These are phyloP conservation scores for Colletotrichum magnum DNA, from an alignment of 2,329 filamentous ascomycete genomes.

Conservation along the genomic window DNA sequence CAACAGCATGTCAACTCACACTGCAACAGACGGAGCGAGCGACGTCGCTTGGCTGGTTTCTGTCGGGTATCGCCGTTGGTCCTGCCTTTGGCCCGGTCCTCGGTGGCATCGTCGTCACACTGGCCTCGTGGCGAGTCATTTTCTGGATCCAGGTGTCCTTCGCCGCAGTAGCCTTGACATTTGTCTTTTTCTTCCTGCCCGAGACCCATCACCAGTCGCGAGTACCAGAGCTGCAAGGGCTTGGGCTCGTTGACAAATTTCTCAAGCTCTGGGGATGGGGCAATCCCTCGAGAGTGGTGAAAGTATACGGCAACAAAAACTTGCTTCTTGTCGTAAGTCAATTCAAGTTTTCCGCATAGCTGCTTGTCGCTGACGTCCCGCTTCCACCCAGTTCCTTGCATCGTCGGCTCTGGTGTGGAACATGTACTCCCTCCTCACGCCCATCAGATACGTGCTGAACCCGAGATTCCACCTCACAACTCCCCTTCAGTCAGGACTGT, in stretches of 20 bases:
- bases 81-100: slow-evolving; percentile 80
- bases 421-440: slow-evolving; percentile 73
- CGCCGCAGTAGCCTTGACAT: slow-evolving; percentile 74
- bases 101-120: slow-evolving; percentile 83
- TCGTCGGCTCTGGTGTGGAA: slow-evolving; percentile 80
- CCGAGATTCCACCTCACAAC: slow-evolving; percentile 78
- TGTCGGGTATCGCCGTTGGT: slow-evolving; percentile 79
- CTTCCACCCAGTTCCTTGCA: slow-evolving; percentile 55
- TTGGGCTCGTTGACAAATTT: slow-evolving; percentile 63
- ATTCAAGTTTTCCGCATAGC: neutral
- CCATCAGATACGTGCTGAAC: slow-evolving; percentile 81
- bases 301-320: slow-evolving; percentile 78
- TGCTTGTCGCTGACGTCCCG: neutral
- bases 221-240: slow-evolving; percentile 71
- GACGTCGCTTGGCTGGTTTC: slow-evolving; percentile 81
- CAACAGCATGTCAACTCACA: neutral
- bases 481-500: slow-evolving; percentile 77
- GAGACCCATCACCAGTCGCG: slow-evolving; percentile 80
- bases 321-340: slow-evolving; percentile 66
- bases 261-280: slow-evolving; percentile 72
- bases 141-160: slow-evolving; percentile 84
- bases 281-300: slow-evolving; percentile 75
- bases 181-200: slow-evolving; percentile 75
- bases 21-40: slow-evolving; percentile 70
- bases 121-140: slow-evolving; percentile 79